Evolutionary conservation across 371 early-diverging fungal species (phyloP), one percentile per base, ranked within the genome.

Genomic region (Encephalitozoon romaleae): DNA sequence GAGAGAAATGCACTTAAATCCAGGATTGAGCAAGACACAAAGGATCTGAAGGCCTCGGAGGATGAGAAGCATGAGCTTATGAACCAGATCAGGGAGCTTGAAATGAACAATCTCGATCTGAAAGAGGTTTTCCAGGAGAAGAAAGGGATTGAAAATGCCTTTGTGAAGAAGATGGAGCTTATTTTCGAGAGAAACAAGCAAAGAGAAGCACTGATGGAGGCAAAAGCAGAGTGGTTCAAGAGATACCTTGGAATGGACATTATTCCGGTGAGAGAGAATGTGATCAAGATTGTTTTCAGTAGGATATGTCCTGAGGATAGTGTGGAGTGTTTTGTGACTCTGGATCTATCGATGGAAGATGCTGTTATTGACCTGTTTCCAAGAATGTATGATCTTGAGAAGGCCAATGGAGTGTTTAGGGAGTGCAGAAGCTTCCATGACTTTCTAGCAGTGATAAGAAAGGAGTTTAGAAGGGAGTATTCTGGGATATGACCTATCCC

Each of bases 161-260:
- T 75, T 41, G 47, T 25, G 18, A 53, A 21, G 30, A 76, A 72
- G 45, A 41, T 51, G 11, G 45, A 55, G 34, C 32, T 21, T 12
- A 12, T 79, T 9, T 45, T 4, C 0, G 51, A 49, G 25, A 70
- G 26, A 26, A 71, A 59, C 26, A 39, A 59, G 42, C 45, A 12
- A 4, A 71, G 59, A 54, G 71, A 79, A 65, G 21, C 1, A 0
- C 54, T 67, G 18, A 43, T 67, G 49, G 41, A 71, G 18, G 42
- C 21, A 21, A 71, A 72, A 12, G 54, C 68, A 11, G 30, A 12
- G 2, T 32, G 41, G 21, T 76, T 34, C 38, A 70, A 64, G 42
- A 79, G 51, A 25, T 79, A 52, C 51, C 42, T 75, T 39, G 80
- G 80, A 15, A 39, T 79, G 9, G 72, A 76, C 54, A 72, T 76